phyloP scores from a whole-genome alignment of 129 eudicot genomes.

The Smallanthus sonchifolius region DNA sequence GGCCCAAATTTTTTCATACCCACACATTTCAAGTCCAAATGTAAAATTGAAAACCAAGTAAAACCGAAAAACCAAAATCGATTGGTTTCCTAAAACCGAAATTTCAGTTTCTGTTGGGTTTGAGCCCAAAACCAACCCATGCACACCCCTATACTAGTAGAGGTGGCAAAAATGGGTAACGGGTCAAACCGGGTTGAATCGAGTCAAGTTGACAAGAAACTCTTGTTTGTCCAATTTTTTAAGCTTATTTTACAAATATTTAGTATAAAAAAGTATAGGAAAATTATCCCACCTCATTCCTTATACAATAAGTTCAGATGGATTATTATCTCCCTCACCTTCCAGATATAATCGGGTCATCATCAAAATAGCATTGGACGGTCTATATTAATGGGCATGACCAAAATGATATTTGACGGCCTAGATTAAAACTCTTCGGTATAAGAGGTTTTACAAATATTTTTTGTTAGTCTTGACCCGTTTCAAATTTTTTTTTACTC shows the following conservation, averaged over 20 bases:
- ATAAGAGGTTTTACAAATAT: neutral
- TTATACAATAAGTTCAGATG: neutral
- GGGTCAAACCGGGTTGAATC: neutral
- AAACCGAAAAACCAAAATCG: too few relatives aligned
- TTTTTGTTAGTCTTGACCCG: neutral
- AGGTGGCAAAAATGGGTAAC: neutral
- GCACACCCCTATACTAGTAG: neutral
- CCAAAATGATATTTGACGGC: neutral
- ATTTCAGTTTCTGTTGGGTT: too few relatives aligned
- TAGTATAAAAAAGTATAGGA: neutral
- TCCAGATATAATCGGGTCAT: neutral
- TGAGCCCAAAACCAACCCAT: too few relatives aligned
- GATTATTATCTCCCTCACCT: neutral
- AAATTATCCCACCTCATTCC: neutral
- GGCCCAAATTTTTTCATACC: too few relatives aligned
- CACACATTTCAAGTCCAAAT: too few relatives aligned
- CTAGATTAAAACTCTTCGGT: neutral
- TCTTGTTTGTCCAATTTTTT: neutral
- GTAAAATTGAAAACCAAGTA: too few relatives aligned
- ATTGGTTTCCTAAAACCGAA: too few relatives aligned
- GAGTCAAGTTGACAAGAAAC: neutral
- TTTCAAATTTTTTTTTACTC: neutral
- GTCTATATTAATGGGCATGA: neutral
- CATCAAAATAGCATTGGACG: neutral
- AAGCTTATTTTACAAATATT: neutral